Percentiles rank a stretch among this genome's conserved stretches.
Evolutionary conservation across 2,329 filamentous ascomycete species (phyloP).

Genomic region (Diaporthe sp.): DNA sequence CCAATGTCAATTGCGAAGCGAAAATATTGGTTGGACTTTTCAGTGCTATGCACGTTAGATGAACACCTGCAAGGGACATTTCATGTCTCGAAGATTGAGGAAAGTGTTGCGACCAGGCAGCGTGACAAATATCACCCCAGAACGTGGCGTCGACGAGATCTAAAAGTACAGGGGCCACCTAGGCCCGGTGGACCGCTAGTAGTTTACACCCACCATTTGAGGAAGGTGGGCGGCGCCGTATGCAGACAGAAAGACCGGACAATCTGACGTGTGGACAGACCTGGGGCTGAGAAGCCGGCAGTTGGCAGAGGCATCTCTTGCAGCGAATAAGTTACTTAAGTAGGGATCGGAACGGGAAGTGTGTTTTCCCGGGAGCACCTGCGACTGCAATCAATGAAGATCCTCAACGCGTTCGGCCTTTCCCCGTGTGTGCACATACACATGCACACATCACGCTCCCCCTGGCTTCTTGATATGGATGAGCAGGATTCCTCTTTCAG

Average conservation of each 20-base stretch:
- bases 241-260: not conserved
- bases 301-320: not conserved
- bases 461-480: not conserved
- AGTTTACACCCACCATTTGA: not conserved
- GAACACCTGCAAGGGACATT: not conserved
- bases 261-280: not conserved
- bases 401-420: not conserved
- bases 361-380: not conserved
- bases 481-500: not conserved
- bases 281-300: constrained; percentile 14
- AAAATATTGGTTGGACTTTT: not conserved
- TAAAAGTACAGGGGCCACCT: not conserved
- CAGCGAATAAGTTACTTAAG: not conserved
- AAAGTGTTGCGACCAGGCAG: not conserved
- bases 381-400: not conserved
- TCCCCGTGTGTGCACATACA: not conserved
- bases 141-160: not conserved
- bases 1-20: not conserved
- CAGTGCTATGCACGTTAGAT: no score
- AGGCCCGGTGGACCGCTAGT: not conserved
- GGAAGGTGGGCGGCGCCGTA: not conserved
- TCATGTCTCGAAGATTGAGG: not conserved
- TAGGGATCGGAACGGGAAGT: not conserved
- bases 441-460: not conserved
- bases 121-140: constrained; percentile 22